Base-by-base conservation (phyloP, 2,329 filamentous ascomycete genomes). In the Colletotrichum filicis region DNA sequence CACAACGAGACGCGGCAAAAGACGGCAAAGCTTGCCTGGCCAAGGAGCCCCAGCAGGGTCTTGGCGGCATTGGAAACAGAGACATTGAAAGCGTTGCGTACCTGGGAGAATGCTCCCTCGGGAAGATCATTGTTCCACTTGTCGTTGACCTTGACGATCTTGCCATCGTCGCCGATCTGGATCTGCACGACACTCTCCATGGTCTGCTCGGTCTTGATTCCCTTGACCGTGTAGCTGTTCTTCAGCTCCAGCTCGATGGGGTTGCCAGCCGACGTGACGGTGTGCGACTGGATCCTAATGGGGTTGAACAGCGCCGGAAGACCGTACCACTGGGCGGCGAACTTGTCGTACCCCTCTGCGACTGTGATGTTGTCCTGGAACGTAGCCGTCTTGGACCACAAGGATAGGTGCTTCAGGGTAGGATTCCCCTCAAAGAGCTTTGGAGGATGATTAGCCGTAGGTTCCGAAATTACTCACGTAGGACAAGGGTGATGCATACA, bases 341-440 rank as follows among this genome's bases (percentile, higher is more conserved):
- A 87, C 77, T 89, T 85, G 74, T 87, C 85, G 67, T 87, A 86
- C 9, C 91, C 90, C 26, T 82, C 78, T 2, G 91, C 89, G 46
- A 88, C 84, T 55, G 90, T 90, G 58, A 92, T 81, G 5, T 88
- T 89, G 77, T 92, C 90, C 35, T 85, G 79, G 79, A 92, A 92
- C 0, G 83, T 85, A 8, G 85, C 90, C 49, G 88, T 84, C 71
- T 88, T 88, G 61, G 83, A 83, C 91, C 90, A 92, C 28, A 92
- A 84, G 16, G 84, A 81, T 58, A 92, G 85, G 78, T 92, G 91
- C 53, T 85, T 85, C 3, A 91, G 84, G 2, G 88, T 89, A 0
- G 90, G 89, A 22, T 87, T 85, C 58, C 90, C 90, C 42, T 88
- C 87, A 78, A 92, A 92, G 60, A 92, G 86, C 85, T 87, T 57